These are phyloP conservation scores for Lumnitzera littorea DNA, from an alignment of 345 rosid species.

Conservation along the genomic window DNA sequence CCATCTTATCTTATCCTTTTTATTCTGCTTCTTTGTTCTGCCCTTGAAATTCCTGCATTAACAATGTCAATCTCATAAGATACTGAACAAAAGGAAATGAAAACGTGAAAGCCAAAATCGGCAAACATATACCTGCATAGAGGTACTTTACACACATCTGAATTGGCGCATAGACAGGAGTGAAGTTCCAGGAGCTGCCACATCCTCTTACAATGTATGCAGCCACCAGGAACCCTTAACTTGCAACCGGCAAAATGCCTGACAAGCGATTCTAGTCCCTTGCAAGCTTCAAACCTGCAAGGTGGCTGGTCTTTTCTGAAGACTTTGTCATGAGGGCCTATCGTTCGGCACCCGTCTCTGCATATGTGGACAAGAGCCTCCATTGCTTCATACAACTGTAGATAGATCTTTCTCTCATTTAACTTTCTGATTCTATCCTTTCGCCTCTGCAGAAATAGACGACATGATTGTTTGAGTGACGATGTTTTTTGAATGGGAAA, in stretches of 20 bases:
- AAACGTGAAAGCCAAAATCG: no score
- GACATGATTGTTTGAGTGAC: not conserved
- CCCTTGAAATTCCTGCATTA: conserved; percentile 54
- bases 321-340: conserved; percentile 79
- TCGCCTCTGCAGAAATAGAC: conserved; percentile 25
- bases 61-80: not conserved
- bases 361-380: conserved; percentile 93
- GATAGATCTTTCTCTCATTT: conserved; percentile 55
- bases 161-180: conserved; percentile 66
- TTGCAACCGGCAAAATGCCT: conserved; percentile 80
- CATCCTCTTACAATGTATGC: conserved; percentile 86
- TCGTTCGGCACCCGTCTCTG: conserved; percentile 81
- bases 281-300: conserved; percentile 66
- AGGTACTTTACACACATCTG: conserved; percentile 65
- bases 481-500: not conserved
- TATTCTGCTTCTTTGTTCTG: conserved; percentile 56
- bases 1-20: conserved; percentile 73
- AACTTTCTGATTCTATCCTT: conserved; percentile 44
- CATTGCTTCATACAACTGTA: conserved; percentile 80
- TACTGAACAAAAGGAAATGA: not conserved
- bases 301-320: conserved; percentile 39
- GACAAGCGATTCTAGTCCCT: conserved; percentile 66
- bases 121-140: conserved; percentile 49
- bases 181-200: conserved; percentile 90
- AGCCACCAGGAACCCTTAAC: conserved; percentile 72